Conservation (phyloP, 2,329 filamentous ascomycete genomes). For the Xylariaceae sp. region DNA sequence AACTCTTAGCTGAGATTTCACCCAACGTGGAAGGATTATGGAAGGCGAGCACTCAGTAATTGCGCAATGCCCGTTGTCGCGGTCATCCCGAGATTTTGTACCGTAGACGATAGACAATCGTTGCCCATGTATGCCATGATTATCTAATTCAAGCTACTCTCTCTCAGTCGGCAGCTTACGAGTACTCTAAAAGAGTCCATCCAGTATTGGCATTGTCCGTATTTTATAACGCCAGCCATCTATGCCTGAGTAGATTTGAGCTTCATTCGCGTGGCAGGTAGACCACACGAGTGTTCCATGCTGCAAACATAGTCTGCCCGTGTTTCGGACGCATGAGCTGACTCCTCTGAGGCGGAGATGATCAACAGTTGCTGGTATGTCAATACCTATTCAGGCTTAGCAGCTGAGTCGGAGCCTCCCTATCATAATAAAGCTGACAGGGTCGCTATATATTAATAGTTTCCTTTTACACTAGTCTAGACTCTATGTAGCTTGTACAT, state of each 20-base stretch:
- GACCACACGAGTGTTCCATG: constrained; percentile 23
- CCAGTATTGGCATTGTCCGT: not conserved
- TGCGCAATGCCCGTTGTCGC: not conserved
- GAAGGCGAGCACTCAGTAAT: not conserved
- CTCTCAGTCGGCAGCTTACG: not conserved
- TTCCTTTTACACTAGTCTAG: not conserved
- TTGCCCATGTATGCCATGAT: no score
- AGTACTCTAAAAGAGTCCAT: not conserved
- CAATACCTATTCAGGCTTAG: constrained; percentile 16
- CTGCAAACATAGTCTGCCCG: constrained; percentile 13
- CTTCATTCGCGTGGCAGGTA: constrained; percentile 16
- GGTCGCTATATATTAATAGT: constrained; percentile 14
- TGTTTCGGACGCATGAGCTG: constrained; percentile 21
- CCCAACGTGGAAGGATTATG: not conserved
- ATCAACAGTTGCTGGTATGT: constrained; percentile 7
- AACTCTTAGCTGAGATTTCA: not conserved
- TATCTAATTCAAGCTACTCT: not conserved
- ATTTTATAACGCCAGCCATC: no score
- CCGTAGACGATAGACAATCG: not conserved
- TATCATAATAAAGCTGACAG: constrained; percentile 10
- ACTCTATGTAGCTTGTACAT: not conserved
- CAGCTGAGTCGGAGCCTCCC: constrained; percentile 9
- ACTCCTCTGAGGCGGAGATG: constrained; percentile 18
- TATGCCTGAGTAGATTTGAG: no score
- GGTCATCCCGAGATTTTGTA: constrained; percentile 12